Conservation (phyloP, 441 rosid genomes). For the Flueggea neowawraea region DNA sequence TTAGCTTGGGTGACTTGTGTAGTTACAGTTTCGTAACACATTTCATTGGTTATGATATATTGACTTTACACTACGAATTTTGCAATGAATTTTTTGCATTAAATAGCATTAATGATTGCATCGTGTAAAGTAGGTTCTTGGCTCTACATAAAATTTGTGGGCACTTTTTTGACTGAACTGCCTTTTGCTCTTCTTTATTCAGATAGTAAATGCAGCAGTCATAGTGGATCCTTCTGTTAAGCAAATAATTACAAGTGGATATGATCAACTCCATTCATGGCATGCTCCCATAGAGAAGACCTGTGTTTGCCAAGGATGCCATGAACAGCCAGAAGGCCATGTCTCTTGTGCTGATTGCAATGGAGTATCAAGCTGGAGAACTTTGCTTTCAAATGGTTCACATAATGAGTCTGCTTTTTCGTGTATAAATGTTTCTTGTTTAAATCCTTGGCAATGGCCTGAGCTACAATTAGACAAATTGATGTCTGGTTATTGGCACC, state of each 20-base stretch:
- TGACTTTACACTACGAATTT: too few species aligned
- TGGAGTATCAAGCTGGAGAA: constrained; percentile 13
- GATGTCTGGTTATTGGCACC: constrained; percentile 51
- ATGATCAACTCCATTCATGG: constrained; percentile 48
- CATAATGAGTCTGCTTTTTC: constrained; percentile 18
- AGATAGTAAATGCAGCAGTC: constrained; percentile 78
- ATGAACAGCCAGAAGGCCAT: constrained; percentile 13
- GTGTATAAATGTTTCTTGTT: constrained; percentile 44
- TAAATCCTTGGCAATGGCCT: constrained; percentile 74
- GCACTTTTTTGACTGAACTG: neutral
- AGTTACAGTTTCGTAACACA: too few species aligned
- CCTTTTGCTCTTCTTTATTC: constrained; percentile 12
- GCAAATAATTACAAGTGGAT: constrained; percentile 56
- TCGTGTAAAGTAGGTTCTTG: too few species aligned
- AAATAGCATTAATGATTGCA: too few species aligned
- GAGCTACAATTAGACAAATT: constrained; percentile 19
- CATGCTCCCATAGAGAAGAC: constrained; percentile 17
- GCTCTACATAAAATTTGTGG: too few species aligned
- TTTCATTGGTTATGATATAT: too few species aligned
- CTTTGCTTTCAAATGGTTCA: constrained; percentile 23
- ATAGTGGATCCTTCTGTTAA: constrained; percentile 68
- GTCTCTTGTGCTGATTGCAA: constrained; percentile 13
- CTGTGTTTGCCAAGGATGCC: constrained; percentile 11
- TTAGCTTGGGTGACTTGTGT: too few species aligned
- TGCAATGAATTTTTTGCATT: too few species aligned